Evolutionary conservation across 495 filamentous ascomycete species (phyloP), one percentile per base, ranked within the genome.

Genomic region (Amorphotheca resinae): DNA sequence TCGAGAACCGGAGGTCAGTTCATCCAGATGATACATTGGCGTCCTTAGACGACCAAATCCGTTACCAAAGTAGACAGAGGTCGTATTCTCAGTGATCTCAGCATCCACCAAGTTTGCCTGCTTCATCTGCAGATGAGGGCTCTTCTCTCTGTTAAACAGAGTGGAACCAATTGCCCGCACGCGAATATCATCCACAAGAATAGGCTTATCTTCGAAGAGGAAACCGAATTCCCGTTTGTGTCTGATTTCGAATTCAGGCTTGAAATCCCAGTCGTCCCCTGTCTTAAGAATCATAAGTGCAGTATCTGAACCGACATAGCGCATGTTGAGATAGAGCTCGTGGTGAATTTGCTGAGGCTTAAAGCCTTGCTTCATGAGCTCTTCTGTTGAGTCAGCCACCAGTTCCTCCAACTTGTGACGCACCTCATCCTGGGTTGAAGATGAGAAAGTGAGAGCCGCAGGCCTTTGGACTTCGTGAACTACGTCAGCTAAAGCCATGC

Each of bases 221-320:
- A 73, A 73, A 18, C 64, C 64, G 41, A 74, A 74, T 38, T 74
- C 68, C 33, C 67, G 58, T 32, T 64, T 60, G 45, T 74, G 71
- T 8, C 65, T 61, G 11, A 62, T 53, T 17, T 62, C 59, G 50
- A 74, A 74, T 15, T 61, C 60, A 22, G 59, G 54, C 12, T 59
- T 28, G 45, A 35, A 35, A 15, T 35, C 16, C 16, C 33, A 65
- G 69, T 17, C 62, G 58, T 6, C 50, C 52, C 8, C 50, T n/a
- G n/a, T n/a, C 58, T 28, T 28, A 11, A n/a, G 62, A 55, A 0
- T 67, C 70, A 74, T 75, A 28, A 75, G 46, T 15, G 65, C 63
- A 0, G 70, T 73, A 37, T 73, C 67, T 1, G 66, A 69, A 3
- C 72, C 72, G 22, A 67, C 62, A 26, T 74, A 74, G 0, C 69